Evolutionary conservation across 1,284 basidiomycete species (phyloP).

Genomic region (Malassezia sp.): DNA sequence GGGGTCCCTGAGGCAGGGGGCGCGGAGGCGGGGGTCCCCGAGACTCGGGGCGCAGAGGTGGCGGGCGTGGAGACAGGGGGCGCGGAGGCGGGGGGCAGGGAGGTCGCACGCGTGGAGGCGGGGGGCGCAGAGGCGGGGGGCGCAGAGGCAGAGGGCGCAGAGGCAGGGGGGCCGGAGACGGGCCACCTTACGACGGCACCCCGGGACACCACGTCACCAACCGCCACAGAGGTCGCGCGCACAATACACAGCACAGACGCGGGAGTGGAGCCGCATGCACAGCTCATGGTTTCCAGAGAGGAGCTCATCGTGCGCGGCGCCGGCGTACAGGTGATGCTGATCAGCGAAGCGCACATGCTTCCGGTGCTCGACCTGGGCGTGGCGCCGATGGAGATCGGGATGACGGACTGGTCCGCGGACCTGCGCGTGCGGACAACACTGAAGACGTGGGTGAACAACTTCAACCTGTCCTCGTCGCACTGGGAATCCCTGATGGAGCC

Average conservation of each 20-base stretch:
- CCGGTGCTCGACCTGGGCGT: conserved; percentile 82
- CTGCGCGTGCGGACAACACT: conserved; percentile 50
- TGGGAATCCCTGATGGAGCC: conserved; percentile 99
- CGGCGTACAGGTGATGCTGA: conserved; percentile 82
- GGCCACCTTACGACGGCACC: no score
- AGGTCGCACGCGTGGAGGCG: no score
- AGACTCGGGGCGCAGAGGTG: no score
- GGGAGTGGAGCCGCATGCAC: conserved; percentile 11
- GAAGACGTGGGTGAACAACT: conserved; percentile 78
- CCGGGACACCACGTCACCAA: background rate
- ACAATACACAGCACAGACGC: no score
- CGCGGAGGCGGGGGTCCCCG: no score
- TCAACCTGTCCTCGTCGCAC: conserved; percentile 93
- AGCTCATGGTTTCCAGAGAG: conserved; percentile 42
- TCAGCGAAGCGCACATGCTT: conserved; percentile 88
- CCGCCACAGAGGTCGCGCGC: background rate
- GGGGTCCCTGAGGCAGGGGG: no score
- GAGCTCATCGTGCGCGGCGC: conserved; percentile 33
- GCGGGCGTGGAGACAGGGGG: no score
- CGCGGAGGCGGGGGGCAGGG: no score
- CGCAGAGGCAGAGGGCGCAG: background rate
- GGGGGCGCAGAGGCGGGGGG: no score
- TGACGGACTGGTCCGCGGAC: conserved; percentile 87
- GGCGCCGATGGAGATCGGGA: conserved; percentile 69
- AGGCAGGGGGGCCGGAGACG: background rate